Evolutionary conservation across 2,329 filamentous ascomycete genomes (phyloP).

Genomic region (Colletotrichum scovillei): DNA sequence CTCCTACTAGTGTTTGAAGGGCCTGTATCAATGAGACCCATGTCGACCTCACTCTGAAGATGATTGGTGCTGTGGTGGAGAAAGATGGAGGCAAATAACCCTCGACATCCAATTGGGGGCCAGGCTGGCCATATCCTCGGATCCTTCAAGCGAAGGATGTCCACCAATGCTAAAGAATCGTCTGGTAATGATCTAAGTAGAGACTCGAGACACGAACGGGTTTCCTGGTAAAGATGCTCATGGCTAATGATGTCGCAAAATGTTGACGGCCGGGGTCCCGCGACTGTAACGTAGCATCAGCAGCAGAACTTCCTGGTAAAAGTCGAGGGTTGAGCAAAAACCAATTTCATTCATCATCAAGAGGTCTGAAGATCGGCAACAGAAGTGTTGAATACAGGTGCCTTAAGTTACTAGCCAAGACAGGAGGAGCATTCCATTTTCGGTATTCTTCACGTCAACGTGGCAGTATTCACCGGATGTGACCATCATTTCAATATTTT

Average conservation of each 20-base stretch:
- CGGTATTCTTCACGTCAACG: background rate
- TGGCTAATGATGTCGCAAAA: background rate
- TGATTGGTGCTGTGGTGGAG: background rate
- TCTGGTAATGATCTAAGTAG: background rate
- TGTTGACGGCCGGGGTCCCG: background rate
- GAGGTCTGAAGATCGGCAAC: background rate
- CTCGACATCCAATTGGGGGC: background rate
- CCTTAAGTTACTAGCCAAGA: background rate
- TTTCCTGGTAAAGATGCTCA: background rate
- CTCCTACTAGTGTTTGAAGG: background rate
- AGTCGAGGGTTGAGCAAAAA: background rate
- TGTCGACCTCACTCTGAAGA: background rate
- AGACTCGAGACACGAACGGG: background rate
- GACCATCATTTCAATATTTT: background rate
- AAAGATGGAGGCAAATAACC: background rate
- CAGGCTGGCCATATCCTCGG: background rate
- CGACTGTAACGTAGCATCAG: background rate
- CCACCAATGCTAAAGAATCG: background rate
- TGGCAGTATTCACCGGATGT: background rate
- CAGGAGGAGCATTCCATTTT: background rate
- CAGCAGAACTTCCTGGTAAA: background rate
- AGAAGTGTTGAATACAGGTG: background rate
- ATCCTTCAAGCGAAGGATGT: background rate
- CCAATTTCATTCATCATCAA: background rate
- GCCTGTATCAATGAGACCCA: background rate